A percentile compares a stretch with the other conserved stretches of the same genome.
These are phyloP conservation scores for Calonectria hawksworthii DNA, from an alignment of 2,329 filamentous ascomycete genomes.

Conservation along the genomic window DNA sequence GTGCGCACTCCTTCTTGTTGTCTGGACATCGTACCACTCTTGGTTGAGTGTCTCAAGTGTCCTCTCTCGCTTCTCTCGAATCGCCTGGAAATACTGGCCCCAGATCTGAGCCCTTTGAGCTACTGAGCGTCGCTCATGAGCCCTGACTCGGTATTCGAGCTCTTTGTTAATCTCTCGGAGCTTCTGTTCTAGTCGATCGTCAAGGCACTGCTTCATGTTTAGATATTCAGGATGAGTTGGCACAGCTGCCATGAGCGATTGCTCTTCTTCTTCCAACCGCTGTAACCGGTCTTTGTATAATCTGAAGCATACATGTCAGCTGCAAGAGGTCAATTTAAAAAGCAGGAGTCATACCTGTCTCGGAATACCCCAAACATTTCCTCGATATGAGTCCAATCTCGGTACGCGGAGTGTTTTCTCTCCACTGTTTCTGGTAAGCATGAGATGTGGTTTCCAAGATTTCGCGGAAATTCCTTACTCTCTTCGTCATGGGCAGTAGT, in stretches of 20 bases:
- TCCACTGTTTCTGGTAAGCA: slow-evolving; percentile 68
- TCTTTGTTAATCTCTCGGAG: slow-evolving; percentile 81
- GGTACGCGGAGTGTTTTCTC: slow-evolving; percentile 84
- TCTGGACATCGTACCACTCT: slow-evolving; percentile 93
- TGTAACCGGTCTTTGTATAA: slow-evolving; percentile 91
- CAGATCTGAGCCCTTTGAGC: slow-evolving; percentile 89
- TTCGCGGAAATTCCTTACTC: slow-evolving; percentile 55
- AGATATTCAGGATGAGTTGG: slow-evolving; percentile 93
- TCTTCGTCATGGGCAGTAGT: slow-evolving; percentile 76
- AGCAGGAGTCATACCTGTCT: slow-evolving; percentile 73
- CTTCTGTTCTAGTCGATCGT: slow-evolving; percentile 86
- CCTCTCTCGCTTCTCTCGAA: slow-evolving; percentile 85
- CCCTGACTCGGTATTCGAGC: slow-evolving; percentile 79
- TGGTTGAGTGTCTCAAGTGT: slow-evolving; percentile 86
- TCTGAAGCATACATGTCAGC: slow-evolving; percentile 59
- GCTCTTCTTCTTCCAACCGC: slow-evolving; percentile 80
- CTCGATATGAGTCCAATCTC: slow-evolving; percentile 84
- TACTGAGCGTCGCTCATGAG: slow-evolving; percentile 80
- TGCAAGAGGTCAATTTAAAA: slow-evolving; percentile 20
- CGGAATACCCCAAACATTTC: slow-evolving; percentile 90
- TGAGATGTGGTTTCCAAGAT: slow-evolving; percentile 8
- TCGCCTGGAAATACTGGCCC: slow-evolving; percentile 89
- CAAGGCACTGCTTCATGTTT: slow-evolving; percentile 88
- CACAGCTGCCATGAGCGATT: slow-evolving; percentile 69
- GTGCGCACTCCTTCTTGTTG: slow-evolving; percentile 85